Evolutionary conservation across 768 basidiomycete species (phyloP), one percentile per base, ranked within the genome.

Genomic region (Auriculariales sp.): DNA sequence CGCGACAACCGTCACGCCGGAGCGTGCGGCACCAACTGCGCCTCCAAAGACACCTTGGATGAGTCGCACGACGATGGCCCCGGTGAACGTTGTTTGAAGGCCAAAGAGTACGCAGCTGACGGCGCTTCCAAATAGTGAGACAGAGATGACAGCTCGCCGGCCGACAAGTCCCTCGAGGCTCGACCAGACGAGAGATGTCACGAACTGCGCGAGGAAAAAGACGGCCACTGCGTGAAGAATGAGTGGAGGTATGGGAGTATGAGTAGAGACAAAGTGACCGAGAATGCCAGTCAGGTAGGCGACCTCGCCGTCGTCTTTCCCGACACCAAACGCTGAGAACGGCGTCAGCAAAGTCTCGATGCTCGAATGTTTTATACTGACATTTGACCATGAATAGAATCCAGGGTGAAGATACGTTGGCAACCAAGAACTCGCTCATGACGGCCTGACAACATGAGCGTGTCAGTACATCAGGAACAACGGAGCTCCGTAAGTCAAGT

Each of bases 301-400:
- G 25, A 91, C 84, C 47, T 83, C 79, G 2, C 90, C 39, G 9
- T 44, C 91, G 45, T 83, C 83, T 19, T 74, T 69, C 52, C 79
- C 74, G 36, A n/a, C n/a, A n/a, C n/a, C n/a, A n/a, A n/a, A n/a
- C n/a, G n/a, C n/a, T n/a, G n/a, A n/a, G 35, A 49, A 53, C 53
- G 46, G 5, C 31, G 59, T 61, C 55, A 56, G 47, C 44, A 56
- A 51, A n/a, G n/a, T 49, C 28, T 47, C 35, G 47, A 29, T 7
- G 6, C 5, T 12, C 35, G 35, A 7, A 5, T 7, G 35, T 5
- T 17, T 12, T 36, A 7, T 53, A 73, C 54, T 10, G 36, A 66
- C 88, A 80, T 74, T 84, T 84, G 49, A 95, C 89, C 92, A 97
- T 97, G 69, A 92, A 92, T 34, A 97, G 68, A 49, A 97, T 64